Evolutionary conservation across 257 asterid genomes (phyloP), one percentile per base, ranked within the genome.

Genomic region (Solanum ossicruentum): DNA sequence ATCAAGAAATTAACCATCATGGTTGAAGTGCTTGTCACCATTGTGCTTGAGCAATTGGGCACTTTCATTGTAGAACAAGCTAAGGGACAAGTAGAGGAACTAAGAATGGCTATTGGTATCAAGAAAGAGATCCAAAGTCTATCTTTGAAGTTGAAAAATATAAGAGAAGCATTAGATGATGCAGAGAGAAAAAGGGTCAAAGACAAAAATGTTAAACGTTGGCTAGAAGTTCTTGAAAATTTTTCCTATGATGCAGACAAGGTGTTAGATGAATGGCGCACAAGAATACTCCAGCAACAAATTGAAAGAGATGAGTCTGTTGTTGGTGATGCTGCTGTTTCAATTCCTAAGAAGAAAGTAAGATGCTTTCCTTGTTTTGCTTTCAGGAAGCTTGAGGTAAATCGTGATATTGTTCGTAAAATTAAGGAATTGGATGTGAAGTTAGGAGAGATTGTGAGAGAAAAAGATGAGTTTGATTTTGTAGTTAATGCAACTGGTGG

Each of bases 181-280:
- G 90, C 88, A n/a, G 88, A 87, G 56, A 23, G 32, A 61, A 75
- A 43, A 66, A 54, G 58, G 6, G 16, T 85, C 41, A 80, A 15
- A 61, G 90, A 85, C 26, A 52, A 8, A 1, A 49, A 26, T 8
- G 88, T 87, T 8, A 66, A 66, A 7, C 65, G 12, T 15, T 87
- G 88, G 88, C 23, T 87, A 26, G 66, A 85, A 43, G 61, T n/a
- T 70, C 81, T 86, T 55, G 49, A 83, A 70, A 58, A 20, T 13
- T 71, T 65, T 26, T 84, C 84, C 11, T 87, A 87, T 66, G 87
- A 87, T 13, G 77, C 82, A 55, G 89, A 87, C 2, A 83, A 57
- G 17, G 87, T 80, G 7, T 57, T 87, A 45, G 87, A 87, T 15
- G 87, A 87, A 47, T 84, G 86, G 85, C 70, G 41, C 39, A 80